Conservation (phyloP, 805 yeast species). For the Schwanniomyces yamadae region DNA sequence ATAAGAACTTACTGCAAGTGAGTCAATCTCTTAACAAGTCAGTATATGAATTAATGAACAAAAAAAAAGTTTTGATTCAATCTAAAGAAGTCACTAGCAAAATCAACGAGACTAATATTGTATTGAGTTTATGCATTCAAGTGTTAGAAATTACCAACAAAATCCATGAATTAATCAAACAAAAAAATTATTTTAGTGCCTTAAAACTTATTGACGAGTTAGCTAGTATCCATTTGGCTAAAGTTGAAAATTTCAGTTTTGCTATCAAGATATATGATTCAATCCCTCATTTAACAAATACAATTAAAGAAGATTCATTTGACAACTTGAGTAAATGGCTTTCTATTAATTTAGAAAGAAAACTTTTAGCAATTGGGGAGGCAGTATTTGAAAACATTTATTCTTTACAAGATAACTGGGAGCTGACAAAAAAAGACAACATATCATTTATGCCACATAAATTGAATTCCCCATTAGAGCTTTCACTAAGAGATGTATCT, state of each 20-base stretch:
- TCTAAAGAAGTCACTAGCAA: conserved; percentile 63
- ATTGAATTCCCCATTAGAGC: conserved; percentile 84
- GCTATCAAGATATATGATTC: conserved; percentile 71
- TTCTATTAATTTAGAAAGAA: conserved; percentile 56
- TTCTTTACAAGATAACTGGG: conserved; percentile 62
- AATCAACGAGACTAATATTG: conserved; percentile 67
- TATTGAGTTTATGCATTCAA: conserved; percentile 71
- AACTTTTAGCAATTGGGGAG: conserved; percentile 58
- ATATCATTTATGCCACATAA: conserved; percentile 50
- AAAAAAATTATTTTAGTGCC: conserved; percentile 79
- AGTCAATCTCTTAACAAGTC: conserved; percentile 59
- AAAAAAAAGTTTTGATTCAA: conserved; percentile 58
- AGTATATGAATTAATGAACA: conserved; percentile 61
- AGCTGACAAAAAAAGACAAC: conserved; percentile 42
- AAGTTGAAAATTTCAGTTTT: conserved; percentile 71
- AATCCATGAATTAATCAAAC: conserved; percentile 75
- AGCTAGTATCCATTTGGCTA: conserved; percentile 64
- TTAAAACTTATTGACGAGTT: conserved; percentile 78
- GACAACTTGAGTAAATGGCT: conserved; percentile 67
- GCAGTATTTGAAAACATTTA: conserved; percentile 53
- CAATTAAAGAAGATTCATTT: conserved; percentile 73
- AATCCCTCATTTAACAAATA: conserved; percentile 69
- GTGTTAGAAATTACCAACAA: conserved; percentile 84
- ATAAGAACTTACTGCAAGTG: conserved; percentile 54
- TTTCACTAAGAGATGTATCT: conserved; percentile 63